Evolutionary conservation across 2,329 filamentous ascomycete species (phyloP).

Genomic region (Pestalotiopsis fici): DNA sequence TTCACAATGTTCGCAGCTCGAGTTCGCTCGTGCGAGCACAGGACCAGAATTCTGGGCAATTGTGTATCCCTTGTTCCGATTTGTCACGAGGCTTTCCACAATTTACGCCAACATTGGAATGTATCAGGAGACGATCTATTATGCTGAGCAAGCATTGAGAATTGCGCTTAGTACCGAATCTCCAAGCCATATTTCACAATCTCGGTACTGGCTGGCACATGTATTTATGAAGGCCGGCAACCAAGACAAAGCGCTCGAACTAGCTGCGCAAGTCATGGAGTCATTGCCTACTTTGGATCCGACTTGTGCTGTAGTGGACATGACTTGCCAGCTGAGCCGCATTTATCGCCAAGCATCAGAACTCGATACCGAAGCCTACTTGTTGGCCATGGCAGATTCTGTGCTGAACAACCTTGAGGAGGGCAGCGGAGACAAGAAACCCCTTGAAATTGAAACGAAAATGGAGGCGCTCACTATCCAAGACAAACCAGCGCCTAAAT

Average conservation of each 20-base stretch:
- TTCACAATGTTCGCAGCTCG: slow-evolving; percentile 25
- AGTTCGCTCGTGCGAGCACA: slow-evolving; percentile 29
- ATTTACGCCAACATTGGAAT: slow-evolving; percentile 84
- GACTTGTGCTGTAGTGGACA: slow-evolving; percentile 42
- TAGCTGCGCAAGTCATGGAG: slow-evolving; percentile 54
- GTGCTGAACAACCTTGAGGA: slow-evolving; percentile 39
- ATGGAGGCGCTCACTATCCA: slow-evolving; percentile 35
- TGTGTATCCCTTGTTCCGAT: slow-evolving; percentile 71
- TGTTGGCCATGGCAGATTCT: slow-evolving; percentile 51
- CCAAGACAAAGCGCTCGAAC: slow-evolving; percentile 56
- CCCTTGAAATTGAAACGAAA: slow-evolving; percentile 34
- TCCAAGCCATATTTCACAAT: slow-evolving; percentile 56
- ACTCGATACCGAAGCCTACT: slow-evolving; percentile 39
- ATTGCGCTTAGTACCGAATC: slow-evolving; percentile 71
- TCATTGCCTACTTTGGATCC: slow-evolving; percentile 48
- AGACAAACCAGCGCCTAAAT: slow-evolving; percentile 25
- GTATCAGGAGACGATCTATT: slow-evolving; percentile 85
- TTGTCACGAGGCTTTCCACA: slow-evolving; percentile 72
- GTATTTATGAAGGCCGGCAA: slow-evolving; percentile 60
- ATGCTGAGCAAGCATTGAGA: slow-evolving; percentile 80
- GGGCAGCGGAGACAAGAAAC: slow-evolving; percentile 12
- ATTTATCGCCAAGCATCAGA: slow-evolving; percentile 54
- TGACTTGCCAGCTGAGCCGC: slow-evolving; percentile 58
- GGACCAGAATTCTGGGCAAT: slow-evolving; percentile 80
- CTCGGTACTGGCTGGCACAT: slow-evolving; percentile 54